Percentiles rank a stretch among this genome's conserved stretches.
Evolutionary conservation across 495 filamentous ascomycete genomes (phyloP).

Genomic region (Penicillium nucicola): DNA sequence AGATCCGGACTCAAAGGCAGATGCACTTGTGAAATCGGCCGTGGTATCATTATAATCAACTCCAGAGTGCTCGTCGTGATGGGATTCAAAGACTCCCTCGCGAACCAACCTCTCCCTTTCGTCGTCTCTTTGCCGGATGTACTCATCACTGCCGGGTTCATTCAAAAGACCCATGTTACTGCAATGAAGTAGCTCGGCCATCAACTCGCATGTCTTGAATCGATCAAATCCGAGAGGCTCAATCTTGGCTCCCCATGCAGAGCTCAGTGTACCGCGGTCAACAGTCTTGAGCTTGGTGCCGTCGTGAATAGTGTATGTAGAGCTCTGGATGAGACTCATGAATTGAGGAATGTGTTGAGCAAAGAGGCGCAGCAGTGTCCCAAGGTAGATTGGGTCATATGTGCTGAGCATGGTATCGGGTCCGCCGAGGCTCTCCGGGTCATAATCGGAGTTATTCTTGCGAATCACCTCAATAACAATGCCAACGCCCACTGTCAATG

Average conservation of each 20-base stretch:
- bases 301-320: slow-evolving; percentile 57
- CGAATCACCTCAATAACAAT: slow-evolving; percentile 98
- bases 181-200: slow-evolving; percentile 96
- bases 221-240: slow-evolving; percentile 96
- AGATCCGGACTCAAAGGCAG: slow-evolving; percentile 32
- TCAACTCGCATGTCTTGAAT: slow-evolving; percentile 98
- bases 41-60: slow-evolving; percentile 51
- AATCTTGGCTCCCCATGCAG: slow-evolving; percentile 85
- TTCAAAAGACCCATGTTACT: slow-evolving; percentile 99
- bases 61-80: slow-evolving; percentile 37
- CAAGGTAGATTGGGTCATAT: slow-evolving; percentile 95
- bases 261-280: slow-evolving; percentile 64
- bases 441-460: slow-evolving; percentile 99
- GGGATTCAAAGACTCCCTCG: slow-evolving; percentile 54
- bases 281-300: slow-evolving; percentile 57
- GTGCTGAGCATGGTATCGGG: slow-evolving; percentile 74
- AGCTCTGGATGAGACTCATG: slow-evolving; percentile 78
- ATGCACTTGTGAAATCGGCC: slow-evolving; percentile 39
- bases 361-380: slow-evolving; percentile 86
- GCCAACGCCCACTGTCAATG: slow-evolving; percentile 92
- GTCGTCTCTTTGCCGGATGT: slow-evolving; percentile 74
- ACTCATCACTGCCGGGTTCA: slow-evolving; percentile 84
- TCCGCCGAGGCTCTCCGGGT: slow-evolving; percentile 79
- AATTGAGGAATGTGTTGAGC: slow-evolving; percentile 92
- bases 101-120: slow-evolving; percentile 75